Conservation (phyloP, 805 yeast species). For the Candida berthetii region DNA sequence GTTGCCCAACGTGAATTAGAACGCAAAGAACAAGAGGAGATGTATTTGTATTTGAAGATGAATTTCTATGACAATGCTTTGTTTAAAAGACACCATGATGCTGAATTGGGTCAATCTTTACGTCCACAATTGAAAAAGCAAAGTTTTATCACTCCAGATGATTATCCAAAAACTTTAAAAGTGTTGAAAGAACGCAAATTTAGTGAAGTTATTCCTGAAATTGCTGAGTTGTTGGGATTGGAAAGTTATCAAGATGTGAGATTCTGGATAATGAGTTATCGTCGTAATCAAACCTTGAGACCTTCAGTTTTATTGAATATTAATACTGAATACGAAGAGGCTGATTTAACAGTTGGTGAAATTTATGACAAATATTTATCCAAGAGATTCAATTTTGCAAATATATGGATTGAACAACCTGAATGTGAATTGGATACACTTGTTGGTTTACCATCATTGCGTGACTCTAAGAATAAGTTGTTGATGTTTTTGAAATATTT, state of each 20-base stretch:
- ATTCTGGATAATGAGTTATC: slow-evolving; percentile 58
- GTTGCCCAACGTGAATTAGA: slow-evolving; percentile 44
- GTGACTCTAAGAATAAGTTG: slow-evolving; percentile 10
- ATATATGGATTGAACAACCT: slow-evolving; percentile 64
- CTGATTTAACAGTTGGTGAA: slow-evolving; percentile 40
- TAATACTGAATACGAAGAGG: slow-evolving; percentile 12
- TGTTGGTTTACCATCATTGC: neutral
- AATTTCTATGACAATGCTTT: slow-evolving; percentile 48
- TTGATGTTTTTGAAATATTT: slow-evolving; percentile 58
- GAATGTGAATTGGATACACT: slow-evolving; percentile 17
- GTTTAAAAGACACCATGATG: slow-evolving; percentile 59
- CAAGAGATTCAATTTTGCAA: slow-evolving; percentile 41
- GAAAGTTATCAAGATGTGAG: slow-evolving; percentile 31
- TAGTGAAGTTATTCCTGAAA: slow-evolving; percentile 39
- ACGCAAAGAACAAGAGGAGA: slow-evolving; percentile 64
- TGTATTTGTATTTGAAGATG: slow-evolving; percentile 54
- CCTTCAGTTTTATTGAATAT: slow-evolving; percentile 38
- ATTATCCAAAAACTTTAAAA: slow-evolving; percentile 43
- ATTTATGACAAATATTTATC: slow-evolving; percentile 40
- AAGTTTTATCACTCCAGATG: slow-evolving; percentile 19
- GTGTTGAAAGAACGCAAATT: slow-evolving; percentile 53
- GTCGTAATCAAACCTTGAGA: slow-evolving; percentile 69
- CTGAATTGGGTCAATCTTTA: slow-evolving; percentile 71
- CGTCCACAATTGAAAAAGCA: slow-evolving; percentile 38
- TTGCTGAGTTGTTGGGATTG: slow-evolving; percentile 38